Evolutionary conservation across 345 rosid species (phyloP).

Genomic region (Anacardium occidentale): DNA sequence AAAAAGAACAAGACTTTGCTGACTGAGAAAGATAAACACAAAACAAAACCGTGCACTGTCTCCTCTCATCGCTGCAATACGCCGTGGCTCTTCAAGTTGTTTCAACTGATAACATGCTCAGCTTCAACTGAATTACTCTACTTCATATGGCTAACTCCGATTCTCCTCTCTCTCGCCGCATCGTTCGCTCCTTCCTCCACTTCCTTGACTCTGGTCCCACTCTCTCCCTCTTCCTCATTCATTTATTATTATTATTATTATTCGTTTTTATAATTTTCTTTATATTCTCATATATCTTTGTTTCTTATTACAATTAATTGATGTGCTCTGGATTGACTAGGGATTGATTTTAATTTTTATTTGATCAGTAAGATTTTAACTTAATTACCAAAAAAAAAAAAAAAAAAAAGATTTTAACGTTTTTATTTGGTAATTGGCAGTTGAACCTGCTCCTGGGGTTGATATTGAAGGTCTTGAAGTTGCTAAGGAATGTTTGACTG

Average conservation of each 20-base stretch:
- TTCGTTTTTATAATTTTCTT: neutral
- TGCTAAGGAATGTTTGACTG: constrained; percentile 66
- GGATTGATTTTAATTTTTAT: neutral
- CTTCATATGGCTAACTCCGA: constrained; percentile 49
- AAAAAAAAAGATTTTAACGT: no score
- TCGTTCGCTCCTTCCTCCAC: constrained; percentile 67
- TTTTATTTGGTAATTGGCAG: constrained; percentile 27
- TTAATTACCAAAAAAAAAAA: no score
- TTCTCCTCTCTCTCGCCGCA: constrained; percentile 61
- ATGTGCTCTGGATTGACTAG: neutral
- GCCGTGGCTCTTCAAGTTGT: neutral
- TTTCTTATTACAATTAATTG: neutral
- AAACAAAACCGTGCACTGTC: neutral
- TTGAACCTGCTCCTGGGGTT: constrained; percentile 66
- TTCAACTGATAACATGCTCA: neutral
- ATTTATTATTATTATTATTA: neutral
- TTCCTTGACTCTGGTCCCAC: constrained; percentile 68
- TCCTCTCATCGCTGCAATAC: neutral
- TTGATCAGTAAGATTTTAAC: no score
- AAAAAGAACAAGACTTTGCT: neutral
- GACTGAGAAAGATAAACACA: neutral
- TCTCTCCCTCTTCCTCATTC: constrained; percentile 11
- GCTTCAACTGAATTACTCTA: neutral
- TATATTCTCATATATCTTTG: neutral
- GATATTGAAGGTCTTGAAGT: constrained; percentile 84